Evolutionary conservation across 768 basidiomycete genomes (phyloP).

Genomic region (Hebeloma cylindrosporum): DNA sequence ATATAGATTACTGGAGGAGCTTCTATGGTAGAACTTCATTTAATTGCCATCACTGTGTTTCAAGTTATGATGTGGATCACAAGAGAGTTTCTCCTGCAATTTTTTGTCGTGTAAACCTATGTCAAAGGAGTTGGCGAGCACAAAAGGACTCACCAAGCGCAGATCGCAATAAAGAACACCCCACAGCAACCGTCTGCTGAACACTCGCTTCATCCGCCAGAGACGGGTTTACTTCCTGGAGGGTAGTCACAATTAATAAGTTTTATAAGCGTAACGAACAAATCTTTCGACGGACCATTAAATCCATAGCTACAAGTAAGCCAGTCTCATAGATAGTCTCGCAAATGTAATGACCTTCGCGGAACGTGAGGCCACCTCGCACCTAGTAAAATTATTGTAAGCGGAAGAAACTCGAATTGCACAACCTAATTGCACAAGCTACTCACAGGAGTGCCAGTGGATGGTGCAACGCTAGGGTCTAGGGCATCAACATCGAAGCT

Average conservation of each 20-base stretch:
- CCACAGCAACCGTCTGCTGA: conserved; percentile 85
- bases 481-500: conserved; percentile 96
- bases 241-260: too few species aligned
- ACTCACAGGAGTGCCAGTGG: conserved; percentile 86
- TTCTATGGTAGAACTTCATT: too few species aligned
- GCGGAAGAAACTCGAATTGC: background rate
- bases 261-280: conserved; percentile 6
- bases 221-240: conserved; percentile 98
- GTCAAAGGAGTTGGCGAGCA: background rate
- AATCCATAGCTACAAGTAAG: conserved; percentile 84
- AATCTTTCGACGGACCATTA: conserved; percentile 66
- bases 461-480: conserved; percentile 95
- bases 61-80: too few species aligned
- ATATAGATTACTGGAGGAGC: too few species aligned
- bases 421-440: background rate
- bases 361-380: conserved; percentile 92
- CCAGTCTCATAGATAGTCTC: conserved; percentile 93
- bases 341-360: conserved; percentile 98
- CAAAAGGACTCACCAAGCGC: conserved; percentile 64
- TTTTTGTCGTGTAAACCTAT: conserved; percentile 10
- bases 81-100: conserved; percentile 44
- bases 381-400: conserved; percentile 45
- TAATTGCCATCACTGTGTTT: too few species aligned
- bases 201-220: conserved; percentile 74
- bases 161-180: conserved; percentile 80